Percentiles rank a stretch among this genome's conserved stretches.
These are phyloP conservation scores for Mrakia blollopis DNA, from an alignment of 768 basidiomycete species.

Conservation along the genomic window DNA sequence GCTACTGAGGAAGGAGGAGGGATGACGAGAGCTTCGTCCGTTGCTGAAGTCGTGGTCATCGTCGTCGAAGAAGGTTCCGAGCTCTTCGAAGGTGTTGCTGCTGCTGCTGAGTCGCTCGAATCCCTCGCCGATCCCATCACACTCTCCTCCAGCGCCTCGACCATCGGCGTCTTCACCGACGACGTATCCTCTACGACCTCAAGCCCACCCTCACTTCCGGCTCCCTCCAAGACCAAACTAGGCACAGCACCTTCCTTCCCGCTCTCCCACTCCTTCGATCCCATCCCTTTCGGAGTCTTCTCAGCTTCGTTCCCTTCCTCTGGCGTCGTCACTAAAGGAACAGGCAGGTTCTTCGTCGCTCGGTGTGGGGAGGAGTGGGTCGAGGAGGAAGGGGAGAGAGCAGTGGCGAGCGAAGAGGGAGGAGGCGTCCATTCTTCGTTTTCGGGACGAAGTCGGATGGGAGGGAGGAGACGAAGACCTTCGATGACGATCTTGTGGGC, in stretches of 20 bases:
- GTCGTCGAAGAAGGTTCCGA: background rate
- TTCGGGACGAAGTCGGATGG: constrained; percentile 67
- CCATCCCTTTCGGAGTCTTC: constrained; percentile 1
- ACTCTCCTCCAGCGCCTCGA: constrained; percentile 1
- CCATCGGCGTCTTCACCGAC: constrained; percentile 3
- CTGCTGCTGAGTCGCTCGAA: background rate
- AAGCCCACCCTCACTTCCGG: background rate
- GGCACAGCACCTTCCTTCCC: background rate
- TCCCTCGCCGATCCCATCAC: background rate
- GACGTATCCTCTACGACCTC: background rate
- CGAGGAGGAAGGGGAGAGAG: background rate
- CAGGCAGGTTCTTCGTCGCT: background rate
- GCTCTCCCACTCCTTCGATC: background rate
- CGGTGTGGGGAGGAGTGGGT: background rate
- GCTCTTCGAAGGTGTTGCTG: background rate
- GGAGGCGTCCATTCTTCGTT: constrained; percentile 37
- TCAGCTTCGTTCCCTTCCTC: background rate
- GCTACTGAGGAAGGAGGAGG: background rate
- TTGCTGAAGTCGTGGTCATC: too few species aligned
- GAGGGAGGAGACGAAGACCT: constrained; percentile 67
- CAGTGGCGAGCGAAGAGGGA: background rate
- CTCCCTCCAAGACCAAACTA: background rate
- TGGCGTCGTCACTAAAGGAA: background rate
- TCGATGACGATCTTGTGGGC: constrained; percentile 84
- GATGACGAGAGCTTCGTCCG: background rate